Base-by-base conservation (phyloP, 2,329 filamentous ascomycete species). In the Fusarium beomiforme region DNA sequence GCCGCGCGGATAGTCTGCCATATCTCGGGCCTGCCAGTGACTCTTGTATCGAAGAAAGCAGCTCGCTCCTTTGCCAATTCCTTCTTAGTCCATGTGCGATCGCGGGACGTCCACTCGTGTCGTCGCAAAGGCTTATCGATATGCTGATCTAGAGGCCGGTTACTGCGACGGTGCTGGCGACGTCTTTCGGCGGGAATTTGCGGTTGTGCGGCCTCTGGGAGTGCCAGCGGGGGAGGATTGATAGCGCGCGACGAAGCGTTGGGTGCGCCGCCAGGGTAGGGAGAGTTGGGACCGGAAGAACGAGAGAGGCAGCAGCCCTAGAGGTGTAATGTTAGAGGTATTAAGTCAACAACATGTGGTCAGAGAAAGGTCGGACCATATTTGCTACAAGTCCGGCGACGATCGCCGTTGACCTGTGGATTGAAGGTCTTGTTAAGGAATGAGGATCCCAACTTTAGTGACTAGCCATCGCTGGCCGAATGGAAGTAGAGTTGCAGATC, bases 21-120 rank as follows among this genome's bases (percentile, higher is more conserved):
- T 29, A 96, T 87, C 80, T 97, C 93, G 8, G 86, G 77, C 7
- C 89, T 87, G 4, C 94, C 94, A 0, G 92, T 92, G 19, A 97
- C 93, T 49, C 94, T 86, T 3, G 95, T 98, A 67, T 98, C 94
- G 81, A 97, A 98, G 85, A 97, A 98, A 68, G 94, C 94, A 51
- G 83, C 83, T 51, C 95, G 88, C 81, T 97, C 93, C 34, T 85
- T 86, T 64, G 90, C 88, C 4, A 97, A 84, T 57, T 91, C 84
- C 19, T 82, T 78, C n/a, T 87, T 89, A 2, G 92, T 94, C 93
- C 93, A 97, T 19, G 83, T 81, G 23, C 88, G 88, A 57, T 86
- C 85, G 67, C 86, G 87, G 61, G 90, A 89, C 16, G 83, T 83
- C 92, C 92, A 94, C 59, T 86, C 82, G 73, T 92, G 91, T 2